These are phyloP conservation scores for Fallopia convolvulus DNA, from an alignment of 148 eudicot species.

Conservation along the genomic window DNA sequence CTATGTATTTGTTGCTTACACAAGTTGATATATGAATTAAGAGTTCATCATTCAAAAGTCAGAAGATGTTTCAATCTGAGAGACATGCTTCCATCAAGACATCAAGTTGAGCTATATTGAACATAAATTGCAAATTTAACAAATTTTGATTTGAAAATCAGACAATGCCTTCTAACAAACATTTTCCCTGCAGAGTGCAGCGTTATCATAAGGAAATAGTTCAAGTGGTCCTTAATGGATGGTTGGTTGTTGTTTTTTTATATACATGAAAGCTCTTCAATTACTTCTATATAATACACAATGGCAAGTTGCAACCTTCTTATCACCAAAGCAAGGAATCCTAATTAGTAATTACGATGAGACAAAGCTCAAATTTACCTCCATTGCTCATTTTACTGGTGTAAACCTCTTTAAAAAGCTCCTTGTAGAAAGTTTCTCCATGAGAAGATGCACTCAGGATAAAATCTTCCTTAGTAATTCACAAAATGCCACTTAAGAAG, in stretches of 20 bases:
- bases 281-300: background rate
- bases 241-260: background rate
- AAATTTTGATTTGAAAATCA: background rate
- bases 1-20: background rate
- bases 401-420: background rate
- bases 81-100: background rate
- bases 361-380: background rate
- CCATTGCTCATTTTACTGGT: background rate
- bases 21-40: background rate
- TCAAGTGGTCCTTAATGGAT: background rate
- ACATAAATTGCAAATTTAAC: background rate
- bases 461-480: background rate
- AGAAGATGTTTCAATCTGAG: background rate
- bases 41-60: background rate
- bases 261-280: background rate
- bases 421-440: background rate
- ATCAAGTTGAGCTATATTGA: background rate
- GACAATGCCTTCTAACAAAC: background rate
- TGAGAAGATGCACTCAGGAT: background rate
- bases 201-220: background rate
- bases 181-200: background rate
- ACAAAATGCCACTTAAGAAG: constrained; percentile 12
- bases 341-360: background rate
- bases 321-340: background rate
- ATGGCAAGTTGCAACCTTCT: background rate